phyloP scores from a whole-genome alignment of 768 basidiomycete genomes.

The Boletus speciosus region DNA sequence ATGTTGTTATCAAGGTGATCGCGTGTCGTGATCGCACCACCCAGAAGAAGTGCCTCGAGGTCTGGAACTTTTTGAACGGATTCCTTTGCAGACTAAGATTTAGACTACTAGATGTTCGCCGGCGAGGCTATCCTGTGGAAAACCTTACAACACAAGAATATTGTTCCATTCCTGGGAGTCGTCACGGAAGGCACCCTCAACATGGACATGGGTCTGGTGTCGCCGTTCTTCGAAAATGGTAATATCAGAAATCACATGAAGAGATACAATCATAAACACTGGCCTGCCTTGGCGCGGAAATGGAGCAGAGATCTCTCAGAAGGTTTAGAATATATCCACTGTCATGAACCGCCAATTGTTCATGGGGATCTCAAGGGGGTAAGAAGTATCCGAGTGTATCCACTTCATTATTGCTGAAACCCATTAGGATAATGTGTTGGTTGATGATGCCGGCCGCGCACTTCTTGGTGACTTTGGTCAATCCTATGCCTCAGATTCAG shows the following conservation, averaged over 20 bases:
- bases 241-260: constrained; percentile 13
- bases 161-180: constrained; percentile 26
- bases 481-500: constrained; percentile 23
- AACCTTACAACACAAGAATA: constrained; percentile 24
- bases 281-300: constrained; percentile 3
- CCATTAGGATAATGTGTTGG: constrained; percentile 24
- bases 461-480: constrained; percentile 28
- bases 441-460: constrained; percentile 13
- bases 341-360: constrained; percentile 27
- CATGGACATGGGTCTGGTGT: constrained; percentile 23
- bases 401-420: not conserved
- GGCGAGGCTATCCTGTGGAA: constrained; percentile 29
- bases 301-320: constrained; percentile 18
- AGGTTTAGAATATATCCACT: constrained; percentile 25
- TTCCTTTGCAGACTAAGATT: not conserved
- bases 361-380: constrained; percentile 43
- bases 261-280: not conserved
- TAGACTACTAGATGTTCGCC: constrained; percentile 15
- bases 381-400: constrained; percentile 4
- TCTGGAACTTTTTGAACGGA: not conserved
- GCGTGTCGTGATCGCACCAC: not conserved
- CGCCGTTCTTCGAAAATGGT: constrained; percentile 21
- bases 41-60: constrained; percentile 10
- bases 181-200: not conserved
- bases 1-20: constrained; percentile 29